Evolutionary conservation across 805 yeast species (phyloP).

Genomic region (Saturnispora gosingensis): DNA sequence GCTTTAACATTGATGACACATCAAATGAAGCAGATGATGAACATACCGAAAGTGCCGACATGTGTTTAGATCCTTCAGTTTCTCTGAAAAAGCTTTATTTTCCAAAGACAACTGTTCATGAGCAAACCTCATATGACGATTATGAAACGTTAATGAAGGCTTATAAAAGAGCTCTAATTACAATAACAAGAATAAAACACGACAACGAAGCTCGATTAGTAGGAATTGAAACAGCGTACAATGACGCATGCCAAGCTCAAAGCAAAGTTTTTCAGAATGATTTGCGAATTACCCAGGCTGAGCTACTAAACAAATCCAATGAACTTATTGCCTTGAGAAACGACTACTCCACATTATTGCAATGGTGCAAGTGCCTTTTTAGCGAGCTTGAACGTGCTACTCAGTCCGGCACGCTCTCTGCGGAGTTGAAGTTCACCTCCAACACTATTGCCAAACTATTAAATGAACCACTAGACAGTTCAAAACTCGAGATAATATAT

Average conservation of each 20-base stretch:
- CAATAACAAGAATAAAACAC: neutral
- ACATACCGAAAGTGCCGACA: neutral
- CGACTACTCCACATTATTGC: neutral
- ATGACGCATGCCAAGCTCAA: neutral
- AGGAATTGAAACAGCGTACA: neutral
- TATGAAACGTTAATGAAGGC: neutral
- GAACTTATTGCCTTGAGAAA: neutral
- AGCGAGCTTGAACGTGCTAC: constrained; percentile 4
- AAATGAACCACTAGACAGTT: neutral
- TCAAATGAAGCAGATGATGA: constrained; percentile 7
- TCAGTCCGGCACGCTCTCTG: neutral
- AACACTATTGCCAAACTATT: neutral
- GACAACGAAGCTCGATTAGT: neutral
- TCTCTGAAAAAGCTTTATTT: neutral
- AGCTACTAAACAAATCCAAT: neutral
- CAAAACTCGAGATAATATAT: neutral
- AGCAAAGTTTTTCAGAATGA: neutral
- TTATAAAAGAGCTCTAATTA: neutral
- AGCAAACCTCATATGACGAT: neutral
- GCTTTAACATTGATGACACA: neutral
- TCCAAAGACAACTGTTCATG: neutral
- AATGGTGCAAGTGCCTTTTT: constrained; percentile 4
- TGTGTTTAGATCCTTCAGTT: neutral
- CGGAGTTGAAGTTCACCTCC: neutral
- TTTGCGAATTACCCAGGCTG: neutral